Evolutionary conservation across 2,329 filamentous ascomycete genomes (phyloP).

Genomic region (Epichloe festucae): DNA sequence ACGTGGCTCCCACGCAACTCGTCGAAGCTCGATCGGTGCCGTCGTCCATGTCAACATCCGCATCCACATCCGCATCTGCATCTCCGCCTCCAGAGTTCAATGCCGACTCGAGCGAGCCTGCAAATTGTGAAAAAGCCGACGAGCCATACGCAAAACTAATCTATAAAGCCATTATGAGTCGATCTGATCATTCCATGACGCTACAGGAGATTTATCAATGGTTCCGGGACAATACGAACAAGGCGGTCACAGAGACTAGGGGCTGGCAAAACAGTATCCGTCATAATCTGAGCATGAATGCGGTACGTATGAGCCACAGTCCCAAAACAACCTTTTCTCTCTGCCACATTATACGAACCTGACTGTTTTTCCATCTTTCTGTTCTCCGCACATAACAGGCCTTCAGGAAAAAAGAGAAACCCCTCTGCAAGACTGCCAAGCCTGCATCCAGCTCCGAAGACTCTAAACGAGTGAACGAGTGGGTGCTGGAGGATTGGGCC

Average conservation of each 20-base stretch:
- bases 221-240: slow-evolving; percentile 73
- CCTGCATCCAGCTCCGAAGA: slow-evolving; percentile 13
- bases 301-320: slow-evolving; percentile 38
- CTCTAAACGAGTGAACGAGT: slow-evolving; percentile 57
- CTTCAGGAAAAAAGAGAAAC: slow-evolving; percentile 28
- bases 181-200: slow-evolving; percentile 55
- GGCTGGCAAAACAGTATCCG: slow-evolving; percentile 96
- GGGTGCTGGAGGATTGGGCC: slow-evolving; percentile 63
- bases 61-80: slow-evolving; percentile 5
- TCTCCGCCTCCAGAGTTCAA: slow-evolving; percentile 15
- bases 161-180: slow-evolving; percentile 58
- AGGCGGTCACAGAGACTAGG: slow-evolving; percentile 59
- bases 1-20: background rate
- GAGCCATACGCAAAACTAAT: slow-evolving; percentile 76
- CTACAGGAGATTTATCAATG: slow-evolving; percentile 83
- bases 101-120: slow-evolving; percentile 11
- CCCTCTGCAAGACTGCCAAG: slow-evolving; percentile 13
- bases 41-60: background rate
- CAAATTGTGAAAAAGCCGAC: slow-evolving; percentile 22
- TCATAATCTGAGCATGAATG: slow-evolving; percentile 93
- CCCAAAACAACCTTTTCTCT: background rate
- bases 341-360: slow-evolving; percentile 2
- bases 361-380: background rate
- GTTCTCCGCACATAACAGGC: slow-evolving; percentile 16
- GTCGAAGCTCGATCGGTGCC: background rate